Base-by-base conservation (phyloP, 306 rosid genomes). In the Quercus robur region DNA sequence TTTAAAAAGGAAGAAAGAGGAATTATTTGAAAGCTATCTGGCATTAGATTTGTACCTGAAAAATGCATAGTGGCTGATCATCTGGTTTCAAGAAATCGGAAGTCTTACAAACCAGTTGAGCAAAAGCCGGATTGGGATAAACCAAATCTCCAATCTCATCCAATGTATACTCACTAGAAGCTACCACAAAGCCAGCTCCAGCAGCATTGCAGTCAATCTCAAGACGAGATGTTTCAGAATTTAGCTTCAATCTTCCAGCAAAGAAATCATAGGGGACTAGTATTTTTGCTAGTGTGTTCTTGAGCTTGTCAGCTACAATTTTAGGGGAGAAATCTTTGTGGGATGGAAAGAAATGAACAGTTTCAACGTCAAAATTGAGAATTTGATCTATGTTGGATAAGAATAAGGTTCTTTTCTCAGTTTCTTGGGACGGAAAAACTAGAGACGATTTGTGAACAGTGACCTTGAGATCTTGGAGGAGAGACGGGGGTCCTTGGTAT, bases 331-430 rank as follows among this genome's bases (percentile, higher is more conserved):
- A 90, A 2, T 90, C 91, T 10, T 79, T 70, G 78, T 87, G 84
- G 56, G 89, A 54, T 2, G 21, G 73, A 14, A 93, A 93, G 75
- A 93, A 91, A 66, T 91, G 97, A 54, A 93, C 81, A 5, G 94
- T 85, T 31, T 90, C 88, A 2, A 93, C 94, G 7, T 84, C 84
- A 56, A 91, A 93, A 62, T 86, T 90, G 35, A 93, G 92, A 49
- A 86, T 90, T 79, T 83, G 87, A 81, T 93, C 98, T 56, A 93
- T 93, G 88, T 91, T 93, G 4, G 98, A 88, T 54, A 93, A 78
- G 92, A 93, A 93, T 77, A 93, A 17, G 23, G 88, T 30, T 58
- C 67, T 85, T 56, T 70, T 89, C 75, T 87, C 55, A 0, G 85
- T 87, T 81, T 79, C 72, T 77, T 83, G 81, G 38, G 88, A 87